These are phyloP conservation scores for Stromatinia cepivora DNA, from an alignment of 2,329 filamentous ascomycete species.

Conservation along the genomic window DNA sequence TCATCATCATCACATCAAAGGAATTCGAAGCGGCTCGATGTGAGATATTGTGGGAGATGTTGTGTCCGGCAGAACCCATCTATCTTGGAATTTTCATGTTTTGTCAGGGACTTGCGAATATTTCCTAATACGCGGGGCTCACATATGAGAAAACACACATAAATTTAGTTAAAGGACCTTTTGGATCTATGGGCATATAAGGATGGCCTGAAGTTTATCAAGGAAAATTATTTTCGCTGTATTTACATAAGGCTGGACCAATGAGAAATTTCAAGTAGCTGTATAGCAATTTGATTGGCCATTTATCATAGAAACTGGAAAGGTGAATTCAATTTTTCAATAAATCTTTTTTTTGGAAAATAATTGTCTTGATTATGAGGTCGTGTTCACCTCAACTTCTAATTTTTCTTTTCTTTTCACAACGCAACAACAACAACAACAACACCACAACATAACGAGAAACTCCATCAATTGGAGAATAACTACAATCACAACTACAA, in stretches of 20 bases:
- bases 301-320: background rate
- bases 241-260: no score
- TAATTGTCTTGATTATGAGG: background rate
- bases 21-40: no score
- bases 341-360: background rate
- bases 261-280: background rate
- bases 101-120: no score
- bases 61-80: background rate
- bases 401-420: background rate
- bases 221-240: no score
- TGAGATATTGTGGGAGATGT: background rate
- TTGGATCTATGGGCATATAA: no score
- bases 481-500: background rate
- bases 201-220: no score
- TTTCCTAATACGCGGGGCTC: background rate
- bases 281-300: background rate
- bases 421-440: background rate
- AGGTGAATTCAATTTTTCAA: background rate
- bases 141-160: no score
- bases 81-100: background rate
- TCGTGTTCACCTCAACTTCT: background rate
- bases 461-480: background rate
- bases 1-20: no score
- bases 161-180: no score
- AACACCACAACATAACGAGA: background rate